These are phyloP conservation scores for Wickerhamomyces bovis DNA, from an alignment of 805 yeast genomes.

Conservation along the genomic window DNA sequence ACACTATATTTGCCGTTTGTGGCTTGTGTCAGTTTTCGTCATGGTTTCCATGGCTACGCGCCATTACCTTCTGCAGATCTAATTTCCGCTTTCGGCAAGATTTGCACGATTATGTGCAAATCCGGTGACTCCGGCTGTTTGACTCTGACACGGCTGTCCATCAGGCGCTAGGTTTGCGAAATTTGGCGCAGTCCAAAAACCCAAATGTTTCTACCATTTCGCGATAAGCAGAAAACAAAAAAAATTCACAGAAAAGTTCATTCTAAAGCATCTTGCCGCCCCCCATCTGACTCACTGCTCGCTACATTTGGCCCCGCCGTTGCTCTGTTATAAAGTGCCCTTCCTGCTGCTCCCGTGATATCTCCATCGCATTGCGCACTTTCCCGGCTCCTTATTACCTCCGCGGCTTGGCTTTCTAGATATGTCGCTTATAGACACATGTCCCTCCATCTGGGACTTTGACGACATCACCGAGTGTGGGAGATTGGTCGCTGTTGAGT, in stretches of 20 bases:
- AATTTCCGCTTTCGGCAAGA: neutral
- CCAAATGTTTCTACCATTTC: neutral
- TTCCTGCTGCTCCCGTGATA: neutral
- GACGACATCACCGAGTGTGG: slow-evolving; percentile 58
- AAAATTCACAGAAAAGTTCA: neutral
- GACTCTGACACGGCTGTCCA: neutral
- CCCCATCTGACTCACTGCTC: neutral
- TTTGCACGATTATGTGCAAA: neutral
- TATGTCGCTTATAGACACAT: neutral
- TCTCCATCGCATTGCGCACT: neutral
- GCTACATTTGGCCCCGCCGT: neutral
- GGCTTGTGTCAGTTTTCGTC: too few relatives aligned
- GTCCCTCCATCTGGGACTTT: slow-evolving; percentile 40
- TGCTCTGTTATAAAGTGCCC: neutral
- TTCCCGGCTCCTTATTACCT: neutral
- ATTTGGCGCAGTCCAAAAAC: neutral
- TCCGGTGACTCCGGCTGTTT: neutral
- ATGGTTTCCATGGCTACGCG: neutral
- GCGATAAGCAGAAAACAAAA: neutral
- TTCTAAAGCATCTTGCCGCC: neutral
- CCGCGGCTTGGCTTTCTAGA: neutral
- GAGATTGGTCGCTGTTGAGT: slow-evolving; percentile 35
- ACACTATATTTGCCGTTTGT: neutral
- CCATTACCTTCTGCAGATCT: neutral
- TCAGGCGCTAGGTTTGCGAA: too few relatives aligned